phyloP scores from a whole-genome alignment of 73 alveolate species.

The Breviolum minutum region DNA sequence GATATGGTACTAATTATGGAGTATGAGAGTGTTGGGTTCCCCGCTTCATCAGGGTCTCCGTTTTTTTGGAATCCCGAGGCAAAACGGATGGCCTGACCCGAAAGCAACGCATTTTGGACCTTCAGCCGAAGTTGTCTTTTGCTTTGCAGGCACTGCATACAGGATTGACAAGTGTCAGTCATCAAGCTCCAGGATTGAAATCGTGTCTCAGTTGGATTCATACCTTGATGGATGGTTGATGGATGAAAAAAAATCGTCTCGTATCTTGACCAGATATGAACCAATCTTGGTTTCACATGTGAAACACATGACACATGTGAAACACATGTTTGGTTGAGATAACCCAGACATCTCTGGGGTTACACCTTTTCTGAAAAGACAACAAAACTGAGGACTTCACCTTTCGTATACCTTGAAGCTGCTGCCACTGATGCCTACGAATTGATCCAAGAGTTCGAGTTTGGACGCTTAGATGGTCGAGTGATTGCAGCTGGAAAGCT shows the following conservation, averaged over 20 bases:
- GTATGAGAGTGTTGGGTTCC: too few species aligned
- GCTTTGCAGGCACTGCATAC: constrained; percentile 55
- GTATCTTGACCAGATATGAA: neutral
- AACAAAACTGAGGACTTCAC: neutral
- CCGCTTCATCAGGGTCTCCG: too few species aligned
- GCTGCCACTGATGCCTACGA: constrained; percentile 63
- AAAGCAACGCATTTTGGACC: constrained; percentile 69
- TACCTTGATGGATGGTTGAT: neutral
- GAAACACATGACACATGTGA: neutral
- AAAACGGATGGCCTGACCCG: constrained; percentile 79
- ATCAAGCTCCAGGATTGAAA: neutral
- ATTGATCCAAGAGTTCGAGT: constrained; percentile 61
- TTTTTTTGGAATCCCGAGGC: too few species aligned
- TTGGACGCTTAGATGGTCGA: constrained; percentile 47
- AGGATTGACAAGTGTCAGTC: neutral
- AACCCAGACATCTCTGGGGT: neutral
- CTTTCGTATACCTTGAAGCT: constrained; percentile 35
- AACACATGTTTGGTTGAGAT: neutral
- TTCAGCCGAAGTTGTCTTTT: constrained; percentile 58
- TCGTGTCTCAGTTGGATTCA: neutral
- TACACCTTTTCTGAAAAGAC: neutral
- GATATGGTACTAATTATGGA: too few species aligned
- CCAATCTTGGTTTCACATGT: neutral
- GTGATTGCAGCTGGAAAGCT: constrained; percentile 31
- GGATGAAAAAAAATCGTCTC: neutral